These are phyloP conservation scores for Penicillium manginii DNA, from an alignment of 495 filamentous ascomycete genomes.

Conservation along the genomic window DNA sequence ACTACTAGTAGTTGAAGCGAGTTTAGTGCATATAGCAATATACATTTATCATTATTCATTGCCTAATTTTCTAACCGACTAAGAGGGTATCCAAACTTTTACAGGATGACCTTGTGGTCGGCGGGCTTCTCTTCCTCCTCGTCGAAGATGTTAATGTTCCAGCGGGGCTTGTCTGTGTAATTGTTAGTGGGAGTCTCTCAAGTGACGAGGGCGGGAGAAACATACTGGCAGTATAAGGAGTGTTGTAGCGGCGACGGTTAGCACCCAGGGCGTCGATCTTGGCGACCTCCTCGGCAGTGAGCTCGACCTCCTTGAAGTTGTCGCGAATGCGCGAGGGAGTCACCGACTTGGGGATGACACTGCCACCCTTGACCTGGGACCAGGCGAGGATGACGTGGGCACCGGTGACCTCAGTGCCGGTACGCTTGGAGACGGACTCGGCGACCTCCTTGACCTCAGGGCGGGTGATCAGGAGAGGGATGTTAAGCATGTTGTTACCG, in stretches of 20 bases:
- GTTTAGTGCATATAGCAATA: conserved; percentile 8
- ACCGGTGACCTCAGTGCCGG: conserved; percentile 40
- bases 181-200: conserved; percentile 1
- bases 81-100: conserved; percentile 14
- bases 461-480: conserved; percentile 49
- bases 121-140: conserved; percentile 48
- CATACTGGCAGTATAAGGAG: conserved; percentile 43
- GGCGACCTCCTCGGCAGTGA: conserved; percentile 48
- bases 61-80: background rate
- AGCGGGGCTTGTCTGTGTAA: conserved; percentile 44
- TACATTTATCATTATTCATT: conserved; percentile 26
- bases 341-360: conserved; percentile 56
- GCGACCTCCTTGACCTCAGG: conserved; percentile 49
- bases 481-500: conserved; percentile 50
- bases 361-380: conserved; percentile 52
- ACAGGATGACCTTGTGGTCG: conserved; percentile 46
- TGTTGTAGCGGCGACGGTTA: conserved; percentile 51
- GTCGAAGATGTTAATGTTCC: conserved; percentile 52
- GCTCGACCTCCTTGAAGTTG: conserved; percentile 55
- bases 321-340: conserved; percentile 49
- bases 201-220: background rate
- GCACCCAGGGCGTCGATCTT: conserved; percentile 47
- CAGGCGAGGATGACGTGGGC: conserved; percentile 53
- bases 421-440: conserved; percentile 44
- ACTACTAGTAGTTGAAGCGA: background rate